Conservation (phyloP, 305 asterid species). For the Nicotiana rustica region DNA sequence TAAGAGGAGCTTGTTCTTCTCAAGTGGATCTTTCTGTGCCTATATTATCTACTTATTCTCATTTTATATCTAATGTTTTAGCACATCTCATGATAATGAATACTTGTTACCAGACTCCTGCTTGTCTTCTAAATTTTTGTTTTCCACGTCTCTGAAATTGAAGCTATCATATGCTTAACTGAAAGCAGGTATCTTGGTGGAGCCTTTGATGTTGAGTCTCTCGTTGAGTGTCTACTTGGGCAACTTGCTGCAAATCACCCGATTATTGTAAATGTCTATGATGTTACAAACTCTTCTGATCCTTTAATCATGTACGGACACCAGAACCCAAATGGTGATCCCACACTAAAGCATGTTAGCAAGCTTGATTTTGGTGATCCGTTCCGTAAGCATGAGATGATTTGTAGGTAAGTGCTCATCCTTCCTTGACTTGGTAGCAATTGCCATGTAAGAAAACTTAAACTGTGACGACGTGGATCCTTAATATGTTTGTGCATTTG, state of each 20-base stretch:
- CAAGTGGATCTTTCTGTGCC: not conserved
- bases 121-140: not conserved
- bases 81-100: not conserved
- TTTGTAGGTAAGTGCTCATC: constrained; percentile 68
- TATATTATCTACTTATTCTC: not conserved
- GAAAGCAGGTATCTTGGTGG: constrained; percentile 86
- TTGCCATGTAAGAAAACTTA: constrained; percentile 14
- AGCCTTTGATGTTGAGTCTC: constrained; percentile 92
- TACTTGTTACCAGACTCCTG: not conserved
- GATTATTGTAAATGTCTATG: constrained; percentile 83
- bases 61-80: not conserved
- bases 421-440: constrained; percentile 17
- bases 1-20: not conserved
- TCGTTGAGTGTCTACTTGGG: constrained; percentile 86
- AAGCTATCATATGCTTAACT: constrained; percentile 28
- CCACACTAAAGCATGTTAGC: constrained; percentile 73
- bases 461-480: constrained; percentile 17
- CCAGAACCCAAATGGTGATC: constrained; percentile 63
- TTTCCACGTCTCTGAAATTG: not conserved
- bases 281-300: constrained; percentile 81
- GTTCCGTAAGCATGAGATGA: constrained; percentile 88
- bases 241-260: constrained; percentile 90
- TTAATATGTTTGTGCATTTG: constrained; percentile 34
- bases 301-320: constrained; percentile 79
- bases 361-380: constrained; percentile 93